phyloP scores from a whole-genome alignment of 2,329 filamentous ascomycete genomes.

The Dryadomyces quercus-mongolicae region DNA sequence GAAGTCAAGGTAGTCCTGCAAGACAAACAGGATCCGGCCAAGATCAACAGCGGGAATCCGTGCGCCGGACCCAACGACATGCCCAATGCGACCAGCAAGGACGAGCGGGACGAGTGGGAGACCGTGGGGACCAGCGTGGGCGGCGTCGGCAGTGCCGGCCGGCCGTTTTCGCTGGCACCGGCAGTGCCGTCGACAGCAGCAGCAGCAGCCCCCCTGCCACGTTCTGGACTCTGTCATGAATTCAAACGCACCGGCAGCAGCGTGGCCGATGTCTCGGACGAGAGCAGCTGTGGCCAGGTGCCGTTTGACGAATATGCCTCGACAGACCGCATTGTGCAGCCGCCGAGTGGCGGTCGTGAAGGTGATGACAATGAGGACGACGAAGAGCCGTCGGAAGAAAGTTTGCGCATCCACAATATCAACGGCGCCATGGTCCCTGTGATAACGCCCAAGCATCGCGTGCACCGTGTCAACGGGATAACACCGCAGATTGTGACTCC shows the following conservation, averaged over 20 bases:
- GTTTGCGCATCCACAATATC: constrained; percentile 10
- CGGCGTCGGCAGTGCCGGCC: constrained; percentile 15
- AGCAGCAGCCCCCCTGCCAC: not conserved
- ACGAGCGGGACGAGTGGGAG: constrained; percentile 26
- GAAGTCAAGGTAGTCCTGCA: constrained; percentile 14
- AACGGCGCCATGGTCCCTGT: constrained; percentile 16
- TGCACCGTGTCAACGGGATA: constrained; percentile 21
- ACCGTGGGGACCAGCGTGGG: constrained; percentile 22
- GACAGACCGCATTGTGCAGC: constrained; percentile 17
- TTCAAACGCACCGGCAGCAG: constrained; percentile 24
- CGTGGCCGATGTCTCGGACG: constrained; percentile 31
- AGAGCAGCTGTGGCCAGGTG: constrained; percentile 5
- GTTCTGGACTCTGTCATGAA: constrained; percentile 1
- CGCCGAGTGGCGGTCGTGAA: constrained; percentile 6
- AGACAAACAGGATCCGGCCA: no score
- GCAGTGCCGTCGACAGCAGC: no score
- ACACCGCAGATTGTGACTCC: constrained; percentile 11
- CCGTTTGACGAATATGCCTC: constrained; percentile 15
- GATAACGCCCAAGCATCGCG: constrained; percentile 18
- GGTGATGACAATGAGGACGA: not conserved
- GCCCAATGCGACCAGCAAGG: not conserved
- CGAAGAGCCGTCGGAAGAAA: constrained; percentile 4
- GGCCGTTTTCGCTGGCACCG: not conserved
- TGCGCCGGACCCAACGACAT: no score
- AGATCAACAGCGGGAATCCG: no score